Conservation (phyloP, 768 basidiomycete genomes). For the Rubroboletus pulcherrimus region DNA sequence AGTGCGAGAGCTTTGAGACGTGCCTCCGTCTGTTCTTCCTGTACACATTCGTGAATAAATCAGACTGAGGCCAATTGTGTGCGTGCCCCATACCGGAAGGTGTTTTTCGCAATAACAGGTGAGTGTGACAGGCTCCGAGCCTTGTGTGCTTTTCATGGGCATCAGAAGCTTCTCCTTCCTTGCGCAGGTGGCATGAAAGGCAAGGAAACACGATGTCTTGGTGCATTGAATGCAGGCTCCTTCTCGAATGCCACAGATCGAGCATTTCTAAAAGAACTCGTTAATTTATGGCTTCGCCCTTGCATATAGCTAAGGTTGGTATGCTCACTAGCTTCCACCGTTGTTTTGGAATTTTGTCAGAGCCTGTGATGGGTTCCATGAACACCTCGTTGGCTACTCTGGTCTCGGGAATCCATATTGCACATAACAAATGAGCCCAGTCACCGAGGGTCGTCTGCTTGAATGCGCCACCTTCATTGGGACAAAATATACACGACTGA, state of each 20-base stretch:
- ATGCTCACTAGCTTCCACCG: slow-evolving; percentile 88
- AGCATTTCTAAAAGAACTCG: slow-evolving; percentile 47
- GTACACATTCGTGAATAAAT: background rate
- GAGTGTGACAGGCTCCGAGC: slow-evolving; percentile 67
- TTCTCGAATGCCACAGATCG: slow-evolving; percentile 52
- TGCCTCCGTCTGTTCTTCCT: slow-evolving; percentile 69
- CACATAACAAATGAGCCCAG: slow-evolving; percentile 96
- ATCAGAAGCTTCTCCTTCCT: slow-evolving; percentile 79
- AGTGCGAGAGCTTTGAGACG: slow-evolving; percentile 54
- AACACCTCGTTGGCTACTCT: slow-evolving; percentile 91
- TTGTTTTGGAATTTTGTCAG: slow-evolving; percentile 82
- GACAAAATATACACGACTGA: slow-evolving; percentile 92
- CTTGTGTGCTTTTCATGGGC: slow-evolving; percentile 82
- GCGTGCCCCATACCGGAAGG: slow-evolving; percentile 61
- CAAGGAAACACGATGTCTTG: slow-evolving; percentile 83
- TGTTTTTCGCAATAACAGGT: slow-evolving; percentile 89
- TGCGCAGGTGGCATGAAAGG: slow-evolving; percentile 95
- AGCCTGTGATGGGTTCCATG: slow-evolving; percentile 95
- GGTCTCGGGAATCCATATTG: slow-evolving; percentile 96
- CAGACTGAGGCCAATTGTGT: background rate
- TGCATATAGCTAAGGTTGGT: background rate
- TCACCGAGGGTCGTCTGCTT: slow-evolving; percentile 91
- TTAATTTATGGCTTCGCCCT: slow-evolving; percentile 2
- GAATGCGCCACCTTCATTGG: slow-evolving; percentile 96
- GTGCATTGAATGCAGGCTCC: slow-evolving; percentile 98